A percentile compares a stretch with the other conserved stretches of the same genome.
Conservation (phyloP, 1,139 yeast species). For the Saccharomyces hybrid region DNA sequence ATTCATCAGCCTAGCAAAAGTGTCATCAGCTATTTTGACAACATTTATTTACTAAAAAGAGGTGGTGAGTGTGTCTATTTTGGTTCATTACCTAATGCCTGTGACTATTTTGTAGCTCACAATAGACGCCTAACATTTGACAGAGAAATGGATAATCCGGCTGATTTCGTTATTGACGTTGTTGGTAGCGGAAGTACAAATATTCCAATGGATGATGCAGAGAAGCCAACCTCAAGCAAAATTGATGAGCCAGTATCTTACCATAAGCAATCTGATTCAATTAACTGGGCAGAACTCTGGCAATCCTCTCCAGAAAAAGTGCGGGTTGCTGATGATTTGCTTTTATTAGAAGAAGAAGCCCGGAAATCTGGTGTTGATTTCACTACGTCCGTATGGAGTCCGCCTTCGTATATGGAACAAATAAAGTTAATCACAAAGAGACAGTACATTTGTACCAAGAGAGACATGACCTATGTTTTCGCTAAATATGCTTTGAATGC, state of each 20-base stretch:
- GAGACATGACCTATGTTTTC: conserved; percentile 39
- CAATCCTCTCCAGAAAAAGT: conserved; percentile 33
- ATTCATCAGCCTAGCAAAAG: conserved; percentile 39
- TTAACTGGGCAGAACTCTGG: conserved; percentile 46
- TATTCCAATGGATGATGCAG: conserved; percentile 4
- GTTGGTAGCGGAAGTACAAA: conserved; percentile 34
- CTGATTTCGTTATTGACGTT: conserved; percentile 51
- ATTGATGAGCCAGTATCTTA: conserved; percentile 32
- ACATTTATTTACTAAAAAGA: conserved; percentile 35
- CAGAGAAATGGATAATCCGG: conserved; percentile 43
- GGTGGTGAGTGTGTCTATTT: conserved; percentile 42
- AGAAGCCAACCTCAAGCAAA: conserved; percentile 36
- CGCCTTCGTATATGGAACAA: conserved; percentile 26
- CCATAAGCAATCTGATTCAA: background rate
- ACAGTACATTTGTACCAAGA: conserved; percentile 34
- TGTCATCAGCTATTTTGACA: conserved; percentile 36
- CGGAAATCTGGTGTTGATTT: conserved; percentile 19
- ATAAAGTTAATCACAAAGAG: conserved; percentile 32
- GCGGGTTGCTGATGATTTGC: conserved; percentile 22
- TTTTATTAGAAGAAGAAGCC: conserved; percentile 21
- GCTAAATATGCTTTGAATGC: conserved; percentile 37
- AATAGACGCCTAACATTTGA: conserved; percentile 16
- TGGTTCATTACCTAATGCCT: conserved; percentile 38
- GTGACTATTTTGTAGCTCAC: conserved; percentile 33
- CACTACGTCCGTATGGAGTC: conserved; percentile 31